phyloP scores from a whole-genome alignment of 441 rosid genomes.

The Corymbia calophylla region DNA sequence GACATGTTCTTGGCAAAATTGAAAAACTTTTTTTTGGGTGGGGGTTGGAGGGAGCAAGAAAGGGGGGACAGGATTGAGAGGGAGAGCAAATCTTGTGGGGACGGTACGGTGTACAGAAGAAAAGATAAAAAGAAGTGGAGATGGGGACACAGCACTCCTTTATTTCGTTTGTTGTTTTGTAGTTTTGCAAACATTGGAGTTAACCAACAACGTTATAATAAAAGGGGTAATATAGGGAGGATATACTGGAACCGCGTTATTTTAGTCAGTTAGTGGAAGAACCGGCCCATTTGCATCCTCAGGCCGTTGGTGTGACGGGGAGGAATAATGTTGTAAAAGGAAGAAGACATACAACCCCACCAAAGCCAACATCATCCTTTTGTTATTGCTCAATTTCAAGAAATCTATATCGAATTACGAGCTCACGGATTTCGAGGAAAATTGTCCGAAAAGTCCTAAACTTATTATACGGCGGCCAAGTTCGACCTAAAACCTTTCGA shows the following conservation, averaged over 20 bases:
- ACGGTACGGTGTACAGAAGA: background rate
- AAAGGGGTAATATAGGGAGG: background rate
- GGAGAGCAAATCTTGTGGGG: background rate
- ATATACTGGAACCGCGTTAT: background rate
- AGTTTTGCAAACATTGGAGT: background rate
- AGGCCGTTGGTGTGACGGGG: background rate
- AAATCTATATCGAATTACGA: background rate
- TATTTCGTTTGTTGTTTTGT: background rate
- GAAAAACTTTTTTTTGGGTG: background rate
- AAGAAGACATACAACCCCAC: background rate
- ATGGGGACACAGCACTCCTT: background rate
- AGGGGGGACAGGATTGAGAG: background rate
- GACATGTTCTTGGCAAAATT: background rate
- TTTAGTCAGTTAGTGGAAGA: background rate
- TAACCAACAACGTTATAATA: background rate
- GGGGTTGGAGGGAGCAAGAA: background rate
- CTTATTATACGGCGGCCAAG: too few species aligned
- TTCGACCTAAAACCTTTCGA: too few species aligned
- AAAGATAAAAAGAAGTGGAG: background rate
- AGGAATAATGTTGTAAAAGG: background rate
- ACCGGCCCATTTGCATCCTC: background rate
- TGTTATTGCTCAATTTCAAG: background rate
- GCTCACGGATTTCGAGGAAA: background rate
- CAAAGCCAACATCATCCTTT: background rate
- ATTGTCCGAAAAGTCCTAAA: background rate